Percentiles rank a stretch among this genome's conserved stretches.
Evolutionary conservation across 345 rosid species (phyloP).

Genomic region (Syzygium oleosum): DNA sequence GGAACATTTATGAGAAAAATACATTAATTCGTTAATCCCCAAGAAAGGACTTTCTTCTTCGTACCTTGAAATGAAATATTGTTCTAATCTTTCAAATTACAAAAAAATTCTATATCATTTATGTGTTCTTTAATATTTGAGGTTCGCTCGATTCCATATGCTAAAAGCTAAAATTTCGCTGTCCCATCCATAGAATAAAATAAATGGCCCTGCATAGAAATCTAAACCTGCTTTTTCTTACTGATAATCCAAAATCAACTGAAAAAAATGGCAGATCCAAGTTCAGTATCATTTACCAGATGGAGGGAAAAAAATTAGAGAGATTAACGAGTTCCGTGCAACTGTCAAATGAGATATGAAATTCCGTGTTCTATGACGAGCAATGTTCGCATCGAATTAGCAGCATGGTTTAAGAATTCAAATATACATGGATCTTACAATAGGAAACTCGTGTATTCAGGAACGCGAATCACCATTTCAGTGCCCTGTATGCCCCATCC

Average conservation of each 20-base stretch:
- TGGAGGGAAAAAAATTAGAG: background rate
- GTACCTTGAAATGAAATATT: background rate
- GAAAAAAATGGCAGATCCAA: background rate
- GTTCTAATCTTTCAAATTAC: background rate
- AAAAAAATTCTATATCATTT: background rate
- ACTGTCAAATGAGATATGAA: background rate
- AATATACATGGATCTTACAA: background rate
- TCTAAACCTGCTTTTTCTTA: background rate
- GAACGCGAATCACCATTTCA: background rate
- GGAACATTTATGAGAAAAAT: background rate
- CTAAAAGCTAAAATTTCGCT: background rate
- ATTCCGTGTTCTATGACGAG: background rate
- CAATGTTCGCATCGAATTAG: background rate
- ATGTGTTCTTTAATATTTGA: background rate
- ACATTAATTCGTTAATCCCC: background rate
- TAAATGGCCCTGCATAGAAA: background rate
- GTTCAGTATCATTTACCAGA: background rate
- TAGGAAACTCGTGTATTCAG: background rate
- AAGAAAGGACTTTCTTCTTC: background rate
- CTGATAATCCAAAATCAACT: background rate
- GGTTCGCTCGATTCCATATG: background rate
- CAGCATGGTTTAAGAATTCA: background rate
- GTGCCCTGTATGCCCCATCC: background rate
- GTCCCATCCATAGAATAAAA: background rate
- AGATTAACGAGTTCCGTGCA: background rate